Evolutionary conservation across 306 rosid species (phyloP), one percentile per base, ranked within the genome.

Genomic region (Delonix regia): DNA sequence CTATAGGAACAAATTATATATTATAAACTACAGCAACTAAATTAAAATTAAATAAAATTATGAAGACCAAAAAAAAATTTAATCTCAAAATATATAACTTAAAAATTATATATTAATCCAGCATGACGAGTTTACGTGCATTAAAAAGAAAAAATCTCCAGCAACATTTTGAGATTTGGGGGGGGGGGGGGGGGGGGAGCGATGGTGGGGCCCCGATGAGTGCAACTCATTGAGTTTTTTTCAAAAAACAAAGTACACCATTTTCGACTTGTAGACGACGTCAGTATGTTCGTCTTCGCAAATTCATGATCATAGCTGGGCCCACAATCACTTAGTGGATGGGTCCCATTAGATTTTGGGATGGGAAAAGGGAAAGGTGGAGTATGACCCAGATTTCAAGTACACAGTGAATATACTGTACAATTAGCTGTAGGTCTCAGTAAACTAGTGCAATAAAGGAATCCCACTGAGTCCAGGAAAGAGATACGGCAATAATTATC

Each of bases 371-470:
- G 38, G 33, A 30, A n/a, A 33, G 63, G 36, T 34, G 72, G 60
- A 70, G 56, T 36, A 30, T 63, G 78, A 61, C 65, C 78, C 61
- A 74, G 78, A 78, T 78, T 78, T 69, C 44, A 60, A 39, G 72
- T 47, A 78, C 83, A 65, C 49, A 41, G 36, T 72, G 69, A 42
- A 41, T 41, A 5, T 41, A 45, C 16, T 55, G 47, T 15, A 30
- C 36, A 36, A 47, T 16, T 42, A 41, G n/a, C n/a, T n/a, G n/a
- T 1, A 30, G 33, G 33, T 30, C 33, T 30, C 33, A 1, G 33
- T 30, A 30, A 30, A 1, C 33, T 30, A 30, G 4, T 1, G 33
- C 33, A 30, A 1, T 30, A 30, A 30, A 1, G 4, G 33, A 4
- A 30, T 30, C n/a, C n/a, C n/a, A n/a, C n/a, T n/a, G n/a, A n/a